Base-by-base conservation (phyloP, 2,329 filamentous ascomycete genomes). In the Calonectria honghensis region DNA sequence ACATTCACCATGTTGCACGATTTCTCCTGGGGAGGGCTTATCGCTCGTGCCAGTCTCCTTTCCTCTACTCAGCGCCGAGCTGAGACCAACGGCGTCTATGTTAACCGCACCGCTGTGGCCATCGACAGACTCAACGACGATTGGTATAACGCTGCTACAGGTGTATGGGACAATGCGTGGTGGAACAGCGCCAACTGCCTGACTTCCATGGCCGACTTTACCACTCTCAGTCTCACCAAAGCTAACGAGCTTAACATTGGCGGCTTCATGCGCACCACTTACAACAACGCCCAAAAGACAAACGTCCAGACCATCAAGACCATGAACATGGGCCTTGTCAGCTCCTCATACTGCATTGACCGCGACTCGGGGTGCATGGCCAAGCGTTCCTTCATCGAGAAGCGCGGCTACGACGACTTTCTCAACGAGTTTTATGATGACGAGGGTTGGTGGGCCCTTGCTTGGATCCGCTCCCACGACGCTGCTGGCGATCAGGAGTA, bases 121-220 rank as follows among this genome's bases (percentile, higher is more conserved):
- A 85, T 86, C 51, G 76, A 84, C 45, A 81, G 87, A 7, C 86
- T 94, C 1, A 91, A 94, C 78, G 74, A 77, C 4, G 77, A 83
- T 20, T 94, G 91, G 89, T 94, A 94, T 82, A 89, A 93, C 79
- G 72, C 83, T 3, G 80, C 81, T 6, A 91, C 88, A 1, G 93
- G 94, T 4, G 85, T 94, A 16, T 95, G 92, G 92, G 84, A 91
- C 70, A 89, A 89, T 0, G 88, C 89, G 10, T 95, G 94, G 94
- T 95, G 94, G 94, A 94, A 95, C 80, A 89, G 90, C 68, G 94
- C 90, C 57, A 95, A 94, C 80, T 88, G 89, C 72, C 85, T 95
- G 73, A 94, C 92, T 0, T 89, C 88, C 4, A 83, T 95, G 24
- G 90, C 88, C 67, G 91, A 94, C 80, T 90, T 89, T 80, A 84